Percentiles rank a stretch among this genome's conserved stretches.
phyloP scores from a whole-genome alignment of 441 rosid genomes.

The Euphorbia schlechtendalii region DNA sequence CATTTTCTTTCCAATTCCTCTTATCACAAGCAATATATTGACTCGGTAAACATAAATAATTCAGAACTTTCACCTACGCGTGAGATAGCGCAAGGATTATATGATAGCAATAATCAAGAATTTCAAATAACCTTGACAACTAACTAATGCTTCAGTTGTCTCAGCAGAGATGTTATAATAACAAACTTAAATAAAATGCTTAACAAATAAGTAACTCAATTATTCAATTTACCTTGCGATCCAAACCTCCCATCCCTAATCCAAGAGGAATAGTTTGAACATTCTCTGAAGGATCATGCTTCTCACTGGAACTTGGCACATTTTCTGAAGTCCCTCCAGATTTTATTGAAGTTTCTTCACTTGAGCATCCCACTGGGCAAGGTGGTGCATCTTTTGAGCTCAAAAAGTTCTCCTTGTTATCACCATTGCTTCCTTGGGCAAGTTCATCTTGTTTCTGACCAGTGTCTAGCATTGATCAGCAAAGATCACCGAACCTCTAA shows the following conservation, averaged over 20 bases:
- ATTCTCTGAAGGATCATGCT: conserved; percentile 30
- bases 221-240: conserved; percentile 53
- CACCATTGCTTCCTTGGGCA: conserved; percentile 22
- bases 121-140: background rate
- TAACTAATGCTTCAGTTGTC: background rate
- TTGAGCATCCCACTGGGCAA: conserved; percentile 19
- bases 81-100: background rate
- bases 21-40: background rate
- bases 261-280: conserved; percentile 65
- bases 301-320: conserved; percentile 34
- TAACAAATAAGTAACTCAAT: background rate
- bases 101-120: background rate
- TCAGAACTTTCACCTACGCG: background rate
- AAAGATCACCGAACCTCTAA: conserved; percentile 4
- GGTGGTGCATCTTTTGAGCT: conserved; percentile 30
- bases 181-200: background rate
- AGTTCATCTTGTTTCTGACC: conserved; percentile 25
- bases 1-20: background rate
- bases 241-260: conserved; percentile 76
- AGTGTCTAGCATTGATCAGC: conserved; percentile 17
- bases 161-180: background rate
- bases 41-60: background rate
- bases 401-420: conserved; percentile 19
- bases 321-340: conserved; percentile 31
- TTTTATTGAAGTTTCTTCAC: conserved; percentile 26